These are phyloP conservation scores for Lippia alba DNA, from an alignment of 305 asterid species.

Conservation along the genomic window DNA sequence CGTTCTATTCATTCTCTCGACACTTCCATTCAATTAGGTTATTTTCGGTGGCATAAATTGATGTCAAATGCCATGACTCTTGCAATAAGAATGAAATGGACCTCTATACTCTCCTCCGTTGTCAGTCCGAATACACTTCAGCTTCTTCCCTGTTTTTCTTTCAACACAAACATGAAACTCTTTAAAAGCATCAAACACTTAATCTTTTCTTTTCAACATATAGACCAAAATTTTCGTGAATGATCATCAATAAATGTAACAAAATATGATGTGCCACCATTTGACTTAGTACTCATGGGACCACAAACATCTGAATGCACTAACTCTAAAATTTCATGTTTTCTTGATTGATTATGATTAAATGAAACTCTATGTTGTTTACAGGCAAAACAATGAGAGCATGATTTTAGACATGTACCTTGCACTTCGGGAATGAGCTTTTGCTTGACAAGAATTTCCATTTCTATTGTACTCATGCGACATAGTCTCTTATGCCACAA, in stretches of 20 bases:
- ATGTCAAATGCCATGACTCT: background rate
- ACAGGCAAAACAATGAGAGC: background rate
- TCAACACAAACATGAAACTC: background rate
- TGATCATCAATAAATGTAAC: background rate
- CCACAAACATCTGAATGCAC: background rate
- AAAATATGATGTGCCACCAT: background rate
- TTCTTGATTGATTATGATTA: background rate
- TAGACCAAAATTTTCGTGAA: background rate
- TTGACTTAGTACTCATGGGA: background rate
- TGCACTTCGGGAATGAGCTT: background rate
- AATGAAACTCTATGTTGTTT: background rate
- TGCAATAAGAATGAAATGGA: background rate
- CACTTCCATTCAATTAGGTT: background rate
- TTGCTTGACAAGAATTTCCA: background rate
- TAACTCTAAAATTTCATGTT: background rate
- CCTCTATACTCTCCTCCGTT: background rate
- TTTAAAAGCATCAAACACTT: background rate
- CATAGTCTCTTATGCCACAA: background rate
- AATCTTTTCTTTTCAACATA: background rate
- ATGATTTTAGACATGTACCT: background rate
- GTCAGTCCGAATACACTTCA: background rate
- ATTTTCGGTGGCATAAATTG: background rate
- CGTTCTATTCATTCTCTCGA: background rate
- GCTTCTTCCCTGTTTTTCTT: background rate
- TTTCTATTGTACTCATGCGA: background rate